A percentile compares a stretch with the other conserved stretches of the same genome.
phyloP scores from a whole-genome alignment of 805 yeast species.

The Candida chauliodis region DNA sequence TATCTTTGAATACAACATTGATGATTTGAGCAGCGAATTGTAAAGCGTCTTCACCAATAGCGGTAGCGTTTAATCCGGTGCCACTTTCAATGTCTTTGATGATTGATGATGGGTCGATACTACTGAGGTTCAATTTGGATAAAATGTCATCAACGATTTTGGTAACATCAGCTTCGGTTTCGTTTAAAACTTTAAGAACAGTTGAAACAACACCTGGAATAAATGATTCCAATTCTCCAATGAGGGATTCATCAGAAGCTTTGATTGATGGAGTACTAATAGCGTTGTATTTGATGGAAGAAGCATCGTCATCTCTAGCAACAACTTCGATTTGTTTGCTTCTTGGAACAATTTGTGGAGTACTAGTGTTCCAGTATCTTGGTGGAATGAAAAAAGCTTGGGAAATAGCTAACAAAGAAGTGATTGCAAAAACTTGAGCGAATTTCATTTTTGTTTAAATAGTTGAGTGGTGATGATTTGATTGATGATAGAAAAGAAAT shows the following conservation, averaged over 20 bases:
- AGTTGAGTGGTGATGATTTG: neutral
- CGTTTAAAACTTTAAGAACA: neutral
- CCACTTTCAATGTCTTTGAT: neutral
- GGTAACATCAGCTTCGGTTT: constrained; percentile 1
- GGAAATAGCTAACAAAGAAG: neutral
- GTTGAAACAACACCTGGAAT: constrained; percentile 2
- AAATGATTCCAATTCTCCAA: neutral
- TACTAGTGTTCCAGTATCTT: constrained; percentile 1
- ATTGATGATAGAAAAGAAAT: neutral
- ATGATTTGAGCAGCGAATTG: neutral
- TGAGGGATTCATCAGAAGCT: neutral
- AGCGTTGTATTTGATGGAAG: neutral
- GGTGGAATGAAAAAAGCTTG: constrained; percentile 1
- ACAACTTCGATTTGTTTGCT: neutral
- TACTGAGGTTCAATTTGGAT: neutral
- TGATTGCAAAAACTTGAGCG: constrained; percentile 3
- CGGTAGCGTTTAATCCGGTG: neutral
- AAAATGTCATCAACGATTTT: neutral
- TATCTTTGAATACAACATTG: neutral
- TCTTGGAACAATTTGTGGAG: neutral
- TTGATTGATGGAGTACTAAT: constrained; percentile 1
- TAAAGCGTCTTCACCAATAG: neutral
- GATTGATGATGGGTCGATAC: constrained; percentile 2
- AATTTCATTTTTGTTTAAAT: constrained; percentile 2
- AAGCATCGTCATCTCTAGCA: constrained; percentile 1